Evolutionary conservation across 352 stramenopile species (phyloP), one percentile per base, ranked within the genome.

Genomic region (Pythium dissotocum): DNA sequence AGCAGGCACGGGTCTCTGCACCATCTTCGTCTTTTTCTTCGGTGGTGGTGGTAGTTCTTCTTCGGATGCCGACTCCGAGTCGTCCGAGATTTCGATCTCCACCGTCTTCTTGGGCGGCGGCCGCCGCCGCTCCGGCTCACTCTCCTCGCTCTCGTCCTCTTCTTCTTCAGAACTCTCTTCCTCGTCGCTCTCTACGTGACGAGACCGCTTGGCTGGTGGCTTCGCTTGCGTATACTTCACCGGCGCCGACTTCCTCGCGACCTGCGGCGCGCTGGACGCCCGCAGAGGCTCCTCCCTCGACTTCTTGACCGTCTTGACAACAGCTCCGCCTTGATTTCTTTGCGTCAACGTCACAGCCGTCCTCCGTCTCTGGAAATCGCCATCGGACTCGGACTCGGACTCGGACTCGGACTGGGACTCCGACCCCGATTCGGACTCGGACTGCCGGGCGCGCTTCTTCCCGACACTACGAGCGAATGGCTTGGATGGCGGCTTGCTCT

Each of bases 21-120:
- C 40, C 13, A 49, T 16, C 14, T 33, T 63, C 51, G 42, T 24
- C 24, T 69, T 62, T 7, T 56, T 52, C n/a, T 51, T 69, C 1
- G 30, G 16, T 12, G 33, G 16, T 9, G 38, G 56, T 58, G 24
- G 56, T 63, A 36, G 44, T 32, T 59, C 58, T n/a, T n/a, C 59
- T n/a, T 62, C 13, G 30, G 51, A 58, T 36, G 52, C 55, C 2
- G 32, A 46, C 2, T 65, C 46, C 8, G 44, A 62, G n/a, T 60
- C 58, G 21, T 60, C 54, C 1, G 35, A 60, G 7, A 55, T 58
- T 33, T 49, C 54, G 46, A 71, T 76, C 55, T 74, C 72, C 62
- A 48, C 33, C 13, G 65, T 71, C n/a, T 72, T 73, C 0, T 14
- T 14, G 2, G 49, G 24, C 6, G 35, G 51, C 18, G 51, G 30